Percentiles rank a stretch among this genome's conserved stretches.
phyloP scores from a whole-genome alignment of 805 yeast species.

The Tetrapisispora iriomotensis region DNA sequence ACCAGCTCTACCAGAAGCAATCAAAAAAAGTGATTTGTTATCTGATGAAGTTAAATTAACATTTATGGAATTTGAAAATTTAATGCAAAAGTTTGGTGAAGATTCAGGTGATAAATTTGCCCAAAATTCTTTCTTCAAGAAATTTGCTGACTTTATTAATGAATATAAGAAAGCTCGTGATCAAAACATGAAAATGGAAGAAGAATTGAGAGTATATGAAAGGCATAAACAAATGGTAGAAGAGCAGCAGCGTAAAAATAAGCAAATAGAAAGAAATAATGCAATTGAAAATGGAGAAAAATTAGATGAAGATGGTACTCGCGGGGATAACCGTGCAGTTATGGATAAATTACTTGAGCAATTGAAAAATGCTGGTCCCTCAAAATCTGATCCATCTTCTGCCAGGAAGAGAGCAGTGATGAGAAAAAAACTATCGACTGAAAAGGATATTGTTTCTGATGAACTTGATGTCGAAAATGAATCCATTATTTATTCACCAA shows the following conservation, averaged over 20 bases:
- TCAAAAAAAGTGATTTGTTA: conserved; percentile 55
- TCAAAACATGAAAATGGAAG: conserved; percentile 75
- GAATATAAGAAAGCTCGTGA: conserved; percentile 73
- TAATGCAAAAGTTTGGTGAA: conserved; percentile 88
- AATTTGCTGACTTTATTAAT: conserved; percentile 66
- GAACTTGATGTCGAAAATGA: conserved; percentile 21
- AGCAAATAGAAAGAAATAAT: conserved; percentile 6
- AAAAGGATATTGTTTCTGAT: conserved; percentile 12
- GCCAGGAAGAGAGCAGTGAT: conserved; percentile 76
- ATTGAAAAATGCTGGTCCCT: conserved; percentile 76
- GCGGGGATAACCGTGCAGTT: conserved; percentile 35
- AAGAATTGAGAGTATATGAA: conserved; percentile 68
- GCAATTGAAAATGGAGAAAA: conserved; percentile 5
- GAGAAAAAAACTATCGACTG: conserved; percentile 43
- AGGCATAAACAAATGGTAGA: conserved; percentile 51
- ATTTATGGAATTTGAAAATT: conserved; percentile 50
- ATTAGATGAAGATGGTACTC: conserved; percentile 7
- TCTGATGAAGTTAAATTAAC: conserved; percentile 55
- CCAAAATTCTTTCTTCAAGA: conserved; percentile 60
- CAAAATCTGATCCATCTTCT: conserved; percentile 64
- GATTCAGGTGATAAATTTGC: conserved; percentile 62
- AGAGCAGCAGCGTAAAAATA: conserved; percentile 25
- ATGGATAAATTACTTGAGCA: conserved; percentile 85
- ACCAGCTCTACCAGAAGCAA: conserved; percentile 66
- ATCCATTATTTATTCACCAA: conserved; percentile 25